Conservation (phyloP, 2,329 filamentous ascomycete species). For the Metarhizium guizhouense region DNA sequence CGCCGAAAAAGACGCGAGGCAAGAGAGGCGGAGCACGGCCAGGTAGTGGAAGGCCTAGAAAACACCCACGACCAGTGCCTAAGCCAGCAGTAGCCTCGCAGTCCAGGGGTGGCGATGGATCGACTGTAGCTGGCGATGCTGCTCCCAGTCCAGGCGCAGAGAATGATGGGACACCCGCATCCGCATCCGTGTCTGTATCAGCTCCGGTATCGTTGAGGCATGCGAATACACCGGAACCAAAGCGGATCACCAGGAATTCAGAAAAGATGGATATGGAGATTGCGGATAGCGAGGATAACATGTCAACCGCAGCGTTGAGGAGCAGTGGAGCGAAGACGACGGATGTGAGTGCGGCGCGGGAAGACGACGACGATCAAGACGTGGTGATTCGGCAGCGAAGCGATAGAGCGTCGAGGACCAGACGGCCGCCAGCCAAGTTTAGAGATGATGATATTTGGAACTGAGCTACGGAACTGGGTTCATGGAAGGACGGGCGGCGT, state of each 20-base stretch:
- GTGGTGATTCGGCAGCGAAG: constrained; percentile 18
- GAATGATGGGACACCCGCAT: not conserved
- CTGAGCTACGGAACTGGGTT: not conserved
- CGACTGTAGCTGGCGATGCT: not conserved
- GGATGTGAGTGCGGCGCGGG: constrained; percentile 6
- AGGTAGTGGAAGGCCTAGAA: constrained; percentile 30
- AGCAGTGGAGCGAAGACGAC: not conserved
- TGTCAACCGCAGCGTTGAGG: not conserved
- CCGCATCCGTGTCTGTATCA: not conserved
- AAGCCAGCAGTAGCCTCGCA: constrained; percentile 3
- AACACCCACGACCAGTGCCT: constrained; percentile 21
- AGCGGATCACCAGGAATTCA: not conserved
- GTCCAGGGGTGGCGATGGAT: not conserved
- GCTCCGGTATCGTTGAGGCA: not conserved
- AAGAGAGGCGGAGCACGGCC: constrained; percentile 29
- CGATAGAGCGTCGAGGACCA: constrained; percentile 19
- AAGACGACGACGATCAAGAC: constrained; percentile 22
- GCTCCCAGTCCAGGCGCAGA: not conserved
- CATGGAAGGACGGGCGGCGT: too few relatives aligned
- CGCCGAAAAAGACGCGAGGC: constrained; percentile 24
- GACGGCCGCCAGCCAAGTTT: constrained; percentile 27
- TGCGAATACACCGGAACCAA: not conserved
- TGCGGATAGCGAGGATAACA: constrained; percentile 19
- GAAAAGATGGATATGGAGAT: constrained; percentile 14
- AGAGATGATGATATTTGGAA: constrained; percentile 22